A percentile compares a stretch with the other conserved stretches of the same genome.
Evolutionary conservation across 805 yeast species (phyloP).

Genomic region (Nakazawaea molendinolei): DNA sequence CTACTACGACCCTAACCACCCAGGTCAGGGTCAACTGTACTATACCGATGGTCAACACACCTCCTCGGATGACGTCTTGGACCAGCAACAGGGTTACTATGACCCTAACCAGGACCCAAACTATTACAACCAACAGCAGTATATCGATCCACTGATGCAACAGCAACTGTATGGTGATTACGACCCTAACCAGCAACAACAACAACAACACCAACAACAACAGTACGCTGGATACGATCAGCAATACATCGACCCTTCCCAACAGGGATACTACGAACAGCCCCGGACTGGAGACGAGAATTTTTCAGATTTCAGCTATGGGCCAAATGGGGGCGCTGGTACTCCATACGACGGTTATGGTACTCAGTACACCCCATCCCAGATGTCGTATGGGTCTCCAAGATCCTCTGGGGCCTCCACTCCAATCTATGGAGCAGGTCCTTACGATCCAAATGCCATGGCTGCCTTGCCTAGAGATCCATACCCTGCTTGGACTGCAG

Average conservation of each 20-base stretch:
- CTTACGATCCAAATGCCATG: constrained; percentile 34
- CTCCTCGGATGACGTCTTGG: constrained; percentile 16
- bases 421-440: constrained; percentile 68
- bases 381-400: constrained; percentile 79
- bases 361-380: constrained; percentile 77
- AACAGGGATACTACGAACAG: constrained; percentile 47
- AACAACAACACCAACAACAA: constrained; percentile 18
- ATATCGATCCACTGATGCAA: constrained; percentile 15
- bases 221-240: constrained; percentile 43
- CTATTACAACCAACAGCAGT: constrained; percentile 13
- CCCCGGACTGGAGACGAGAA: constrained; percentile 43
- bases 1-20: constrained; percentile 38
- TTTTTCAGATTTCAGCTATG: constrained; percentile 54
- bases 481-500: constrained; percentile 99
- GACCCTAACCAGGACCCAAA: constrained; percentile 22
- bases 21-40: constrained; percentile 20
- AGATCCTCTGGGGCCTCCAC: constrained; percentile 92
- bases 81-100: constrained; percentile 19
- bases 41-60: constrained; percentile 26
- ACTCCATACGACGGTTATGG: constrained; percentile 58
- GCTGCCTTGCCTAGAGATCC: constrained; percentile 84
- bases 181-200: constrained; percentile 11
- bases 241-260: constrained; percentile 28
- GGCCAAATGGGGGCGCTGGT: constrained; percentile 44
- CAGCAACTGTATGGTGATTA: constrained; percentile 23